Base-by-base conservation (phyloP, 2,329 filamentous ascomycete species). In the Pseudocercospora pini-densiflorae region DNA sequence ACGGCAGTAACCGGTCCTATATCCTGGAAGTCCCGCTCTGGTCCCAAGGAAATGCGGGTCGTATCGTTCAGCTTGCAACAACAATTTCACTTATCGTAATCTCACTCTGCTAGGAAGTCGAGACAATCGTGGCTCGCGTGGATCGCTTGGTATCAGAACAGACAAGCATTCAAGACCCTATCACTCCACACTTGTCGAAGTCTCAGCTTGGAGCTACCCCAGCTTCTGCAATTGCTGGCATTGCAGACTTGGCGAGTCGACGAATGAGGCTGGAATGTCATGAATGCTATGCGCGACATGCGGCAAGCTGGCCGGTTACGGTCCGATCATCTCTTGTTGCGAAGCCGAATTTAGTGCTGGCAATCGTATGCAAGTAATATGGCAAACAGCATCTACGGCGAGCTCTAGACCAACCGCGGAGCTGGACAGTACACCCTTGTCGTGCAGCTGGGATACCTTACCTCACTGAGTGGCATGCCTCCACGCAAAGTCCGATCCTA, bases 191-290 rank as follows among this genome's bases (percentile, higher is more conserved):
- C 16, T 55, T n/a, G 10, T 31, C 12, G 24, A n/a, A 55, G 24
- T 27, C 51, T 55, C 51, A 55, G 51, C 51, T 33, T 27, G 5
- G 27, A 55, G 51, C 51, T 55, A 55, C 14, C 51, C 51, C 51
- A 29, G 51, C 51, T 31, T 19, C 23, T 55, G 51, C 51, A 55
- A 55, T 16, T 10, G 10, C 27, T 16, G 24, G 10, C 12, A 31
- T 55, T 31, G 23, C 27, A 31, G 27, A 31, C 27, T 24, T 27
- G 27, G 49, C 5, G 21, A 54, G n/a, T 21, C 8, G 8, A 55
- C 23, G 14, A 55, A n/a, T 24, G 51, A 55, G 51, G 27, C 27
- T 3, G 51, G 24, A 55, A 16, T 27, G 10, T 55, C 27, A 33
- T 7, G 40, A 19, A 3, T 43, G 40, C 40, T 19, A 43, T 43